These are phyloP conservation scores for Diversispora epigaea DNA, from an alignment of 192 early-diverging fungal species.

Conservation along the genomic window DNA sequence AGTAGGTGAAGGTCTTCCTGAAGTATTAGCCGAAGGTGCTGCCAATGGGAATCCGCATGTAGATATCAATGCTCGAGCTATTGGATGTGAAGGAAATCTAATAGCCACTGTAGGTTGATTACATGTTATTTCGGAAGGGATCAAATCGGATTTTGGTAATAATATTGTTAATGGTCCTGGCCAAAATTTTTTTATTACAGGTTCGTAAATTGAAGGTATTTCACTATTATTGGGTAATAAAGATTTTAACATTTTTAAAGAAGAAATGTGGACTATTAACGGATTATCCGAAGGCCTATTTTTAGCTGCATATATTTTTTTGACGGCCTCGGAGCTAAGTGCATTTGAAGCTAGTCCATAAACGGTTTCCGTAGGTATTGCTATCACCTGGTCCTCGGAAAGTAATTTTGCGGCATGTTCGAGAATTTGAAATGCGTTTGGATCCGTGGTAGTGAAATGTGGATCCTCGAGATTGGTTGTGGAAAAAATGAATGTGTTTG, in stretches of 20 bases:
- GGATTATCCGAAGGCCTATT: slow-evolving; percentile 94
- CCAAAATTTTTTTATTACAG: slow-evolving; percentile 73
- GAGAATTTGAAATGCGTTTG: slow-evolving; percentile 35
- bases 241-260: slow-evolving; percentile 79
- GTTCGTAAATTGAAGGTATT: slow-evolving; percentile 71
- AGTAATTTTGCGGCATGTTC: slow-evolving; percentile 58
- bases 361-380: slow-evolving; percentile 97
- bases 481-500: neutral
- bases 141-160: slow-evolving; percentile 64
- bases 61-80: slow-evolving; percentile 87
- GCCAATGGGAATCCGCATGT: slow-evolving; percentile 86
- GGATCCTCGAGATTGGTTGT: slow-evolving; percentile 38
- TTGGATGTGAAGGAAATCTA: slow-evolving; percentile 87
- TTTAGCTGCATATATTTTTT: slow-evolving; percentile 81
- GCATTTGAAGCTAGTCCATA: slow-evolving; percentile 96
- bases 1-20: slow-evolving; percentile 93
- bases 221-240: slow-evolving; percentile 56
- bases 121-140: slow-evolving; percentile 81
- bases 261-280: slow-evolving; percentile 94
- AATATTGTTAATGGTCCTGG: slow-evolving; percentile 94
- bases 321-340: slow-evolving; percentile 61
- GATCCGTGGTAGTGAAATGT: slow-evolving; percentile 29
- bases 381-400: slow-evolving; percentile 63
- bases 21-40: slow-evolving; percentile 97
- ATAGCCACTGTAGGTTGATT: slow-evolving; percentile 86